These are phyloP conservation scores for Panicum miliaceum DNA, from an alignment of 176 grass and related monocot species.

Conservation along the genomic window DNA sequence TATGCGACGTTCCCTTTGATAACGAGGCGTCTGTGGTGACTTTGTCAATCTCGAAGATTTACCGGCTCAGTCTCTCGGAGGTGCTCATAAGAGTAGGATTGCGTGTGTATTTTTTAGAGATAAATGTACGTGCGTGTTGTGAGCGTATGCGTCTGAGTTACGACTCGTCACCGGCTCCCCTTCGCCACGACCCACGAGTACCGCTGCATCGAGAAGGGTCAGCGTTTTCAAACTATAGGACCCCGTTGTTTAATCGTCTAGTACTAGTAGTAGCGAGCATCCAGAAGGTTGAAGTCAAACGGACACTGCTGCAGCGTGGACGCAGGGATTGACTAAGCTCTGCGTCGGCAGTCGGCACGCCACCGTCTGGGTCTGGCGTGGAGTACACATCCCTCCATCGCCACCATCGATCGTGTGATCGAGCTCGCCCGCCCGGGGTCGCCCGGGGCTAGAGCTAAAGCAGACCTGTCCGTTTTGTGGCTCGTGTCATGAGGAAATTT, in stretches of 20 bases:
- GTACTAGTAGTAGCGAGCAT: neutral
- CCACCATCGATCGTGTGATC: neutral
- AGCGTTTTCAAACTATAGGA: neutral
- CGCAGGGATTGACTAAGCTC: neutral
- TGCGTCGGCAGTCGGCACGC: neutral
- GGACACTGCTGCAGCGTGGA: neutral
- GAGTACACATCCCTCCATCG: neutral
- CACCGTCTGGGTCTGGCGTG: neutral
- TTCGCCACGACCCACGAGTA: too few relatives aligned
- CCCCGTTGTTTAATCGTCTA: slow-evolving; percentile 14
- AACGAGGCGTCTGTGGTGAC: too few relatives aligned
- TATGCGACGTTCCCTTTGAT: too few relatives aligned
- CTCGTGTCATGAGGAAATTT: neutral
- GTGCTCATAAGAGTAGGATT: too few relatives aligned
- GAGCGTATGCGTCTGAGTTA: too few relatives aligned
- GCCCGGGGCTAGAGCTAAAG: too few relatives aligned
- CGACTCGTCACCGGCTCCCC: too few relatives aligned
- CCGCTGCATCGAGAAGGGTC: neutral
- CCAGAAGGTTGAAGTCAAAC: neutral
- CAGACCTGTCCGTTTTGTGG: neutral
- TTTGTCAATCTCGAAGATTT: too few relatives aligned
- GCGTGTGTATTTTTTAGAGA: too few relatives aligned
- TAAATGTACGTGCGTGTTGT: too few relatives aligned
- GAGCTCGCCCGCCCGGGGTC: too few relatives aligned
- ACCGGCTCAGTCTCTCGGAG: too few relatives aligned